These are phyloP conservation scores for Neurospora crassa DNA, from an alignment of 2,329 filamentous ascomycete genomes.

Conservation along the genomic window DNA sequence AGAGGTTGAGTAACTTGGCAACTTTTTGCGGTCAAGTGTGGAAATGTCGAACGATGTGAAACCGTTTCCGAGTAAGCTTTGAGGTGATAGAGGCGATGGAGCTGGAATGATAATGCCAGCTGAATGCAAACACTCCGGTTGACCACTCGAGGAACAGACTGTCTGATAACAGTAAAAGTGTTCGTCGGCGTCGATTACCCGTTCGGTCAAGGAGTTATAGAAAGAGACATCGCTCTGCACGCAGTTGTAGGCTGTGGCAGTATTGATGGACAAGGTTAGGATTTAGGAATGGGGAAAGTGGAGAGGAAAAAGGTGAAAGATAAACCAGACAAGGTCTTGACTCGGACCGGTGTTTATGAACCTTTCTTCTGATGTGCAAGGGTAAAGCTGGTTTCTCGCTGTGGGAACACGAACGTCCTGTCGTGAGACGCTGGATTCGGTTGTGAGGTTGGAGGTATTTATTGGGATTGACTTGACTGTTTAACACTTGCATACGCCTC, in stretches of 20 bases:
- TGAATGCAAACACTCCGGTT: neutral
- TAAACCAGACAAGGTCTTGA: neutral
- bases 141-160: slow-evolving; percentile 8
- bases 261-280: neutral
- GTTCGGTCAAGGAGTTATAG: slow-evolving; percentile 8
- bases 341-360: neutral
- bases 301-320: neutral
- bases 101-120: neutral
- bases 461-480: neutral
- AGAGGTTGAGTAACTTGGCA: neutral
- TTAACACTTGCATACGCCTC: neutral
- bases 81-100: neutral
- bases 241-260: neutral
- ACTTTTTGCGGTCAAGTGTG: neutral
- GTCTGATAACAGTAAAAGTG: slow-evolving; percentile 16
- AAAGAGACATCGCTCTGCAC: slow-evolving; percentile 3
- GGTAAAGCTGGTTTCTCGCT: neutral
- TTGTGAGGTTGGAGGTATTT: neutral
- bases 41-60: neutral
- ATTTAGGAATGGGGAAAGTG: neutral
- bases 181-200: slow-evolving; percentile 9
- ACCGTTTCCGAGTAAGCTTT: neutral
- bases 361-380: neutral
- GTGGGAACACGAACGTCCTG: neutral
- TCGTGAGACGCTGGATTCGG: neutral